Evolutionary conservation across 129 eudicot genomes (phyloP), one percentile per base, ranked within the genome.

Genomic region (Calendula officinalis): DNA sequence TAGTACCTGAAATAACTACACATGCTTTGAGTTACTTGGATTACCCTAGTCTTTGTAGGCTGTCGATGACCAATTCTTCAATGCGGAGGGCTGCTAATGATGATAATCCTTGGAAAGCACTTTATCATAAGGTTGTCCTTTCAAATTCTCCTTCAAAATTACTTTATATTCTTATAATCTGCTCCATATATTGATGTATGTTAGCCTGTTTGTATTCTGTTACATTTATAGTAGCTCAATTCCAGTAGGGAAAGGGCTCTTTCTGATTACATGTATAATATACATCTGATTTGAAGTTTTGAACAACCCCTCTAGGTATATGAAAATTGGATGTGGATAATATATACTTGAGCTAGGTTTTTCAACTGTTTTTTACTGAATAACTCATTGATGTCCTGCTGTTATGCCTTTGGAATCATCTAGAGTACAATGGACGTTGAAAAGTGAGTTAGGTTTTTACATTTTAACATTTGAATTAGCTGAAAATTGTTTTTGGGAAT

Each of bases 1-100:
- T 92, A 72, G 96, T 92, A 60, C 99, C 99, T 62, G 99, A 92
- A 60, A 88, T 94, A 54, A 94, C 97, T 4, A 85, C 97, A 0
- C 97, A 94, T 60, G 97, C 97, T 8, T 75, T 88, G 74, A 94
- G 95, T 66, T 94, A 94, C 69, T 75, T 94, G 90, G 99, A 88
- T 82, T 88, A 77, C 49, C 95, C 84, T 14, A 94, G 99, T 55
- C 83, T 94, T 5, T 94, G 99, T 72, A 64, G 97, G 32, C 82
- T 94, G 64, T 85, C 97, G 2, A 94, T 94, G 96, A 86, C 95
- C 0, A 94, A 88, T 83, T 85, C 92, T 9, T 75, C 83, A 7
- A 94, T 94, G 99, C 71, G 97, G 30, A 86, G 73, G 60, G 99
- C 97, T 57, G 99, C 99, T 6, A 94, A 94, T 75, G 99, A 94